phyloP scores from a whole-genome alignment of 768 basidiomycete genomes.

The Lanmaoa pseudosensibilis region DNA sequence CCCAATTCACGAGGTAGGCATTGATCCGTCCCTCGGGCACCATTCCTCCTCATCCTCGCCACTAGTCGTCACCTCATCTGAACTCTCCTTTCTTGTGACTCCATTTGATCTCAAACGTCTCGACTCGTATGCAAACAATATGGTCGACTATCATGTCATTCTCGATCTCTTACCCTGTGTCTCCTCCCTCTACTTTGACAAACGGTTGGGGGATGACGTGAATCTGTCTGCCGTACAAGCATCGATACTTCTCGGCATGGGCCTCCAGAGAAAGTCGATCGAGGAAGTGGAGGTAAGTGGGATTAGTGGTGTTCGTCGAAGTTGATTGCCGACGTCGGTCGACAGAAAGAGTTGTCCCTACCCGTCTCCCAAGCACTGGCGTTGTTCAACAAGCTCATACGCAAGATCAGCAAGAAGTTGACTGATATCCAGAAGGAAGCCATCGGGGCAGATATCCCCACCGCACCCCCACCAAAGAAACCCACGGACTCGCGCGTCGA shows the following conservation, averaged over 20 bases:
- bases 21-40: slow-evolving; percentile 31
- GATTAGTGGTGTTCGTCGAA: background rate
- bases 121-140: slow-evolving; percentile 93
- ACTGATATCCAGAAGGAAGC: slow-evolving; percentile 78
- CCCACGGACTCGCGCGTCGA: slow-evolving; percentile 14
- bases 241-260: slow-evolving; percentile 85
- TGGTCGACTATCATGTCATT: slow-evolving; percentile 95
- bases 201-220: slow-evolving; percentile 61
- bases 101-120: slow-evolving; percentile 96
- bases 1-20: slow-evolving; percentile 16
- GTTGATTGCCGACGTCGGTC: slow-evolving; percentile 2
- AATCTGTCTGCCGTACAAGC: slow-evolving; percentile 86
- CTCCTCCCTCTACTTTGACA: slow-evolving; percentile 83
- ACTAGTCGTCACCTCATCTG: slow-evolving; percentile 32
- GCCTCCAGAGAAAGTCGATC: slow-evolving; percentile 83
- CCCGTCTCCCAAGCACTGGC: slow-evolving; percentile 88
- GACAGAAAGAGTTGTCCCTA: slow-evolving; percentile 73
- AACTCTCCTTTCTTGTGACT: slow-evolving; percentile 65
- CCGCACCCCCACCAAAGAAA: slow-evolving; percentile 35
- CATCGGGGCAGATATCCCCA: slow-evolving; percentile 62
- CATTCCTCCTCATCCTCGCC: background rate
- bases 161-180: slow-evolving; percentile 86
- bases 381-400: slow-evolving; percentile 85
- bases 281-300: slow-evolving; percentile 83
- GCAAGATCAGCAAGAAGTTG: slow-evolving; percentile 76